Conservation (phyloP, 2,329 filamentous ascomycete species). For the Paramyrothecium sp. region DNA sequence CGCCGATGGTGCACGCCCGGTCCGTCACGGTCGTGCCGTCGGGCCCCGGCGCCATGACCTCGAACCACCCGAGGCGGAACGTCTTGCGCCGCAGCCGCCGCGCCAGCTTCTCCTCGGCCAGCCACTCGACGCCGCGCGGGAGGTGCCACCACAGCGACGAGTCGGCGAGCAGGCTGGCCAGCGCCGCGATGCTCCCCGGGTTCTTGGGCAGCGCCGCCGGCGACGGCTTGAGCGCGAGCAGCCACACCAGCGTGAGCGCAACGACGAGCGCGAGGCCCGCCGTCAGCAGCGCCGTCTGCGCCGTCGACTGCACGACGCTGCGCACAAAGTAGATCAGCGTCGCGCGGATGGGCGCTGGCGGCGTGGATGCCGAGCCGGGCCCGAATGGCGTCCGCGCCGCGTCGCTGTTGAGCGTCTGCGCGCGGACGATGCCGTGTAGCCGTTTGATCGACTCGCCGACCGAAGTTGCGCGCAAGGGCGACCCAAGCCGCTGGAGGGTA, state of each 20-base stretch:
- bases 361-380: constrained; percentile 9
- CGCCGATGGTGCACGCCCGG: constrained; percentile 20
- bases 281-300: constrained; percentile 19
- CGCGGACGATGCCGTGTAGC: constrained; percentile 22
- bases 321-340: constrained; percentile 17
- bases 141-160: constrained; percentile 24
- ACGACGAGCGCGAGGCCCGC: constrained; percentile 17
- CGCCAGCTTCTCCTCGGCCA: constrained; percentile 21
- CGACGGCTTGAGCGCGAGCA: constrained; percentile 19
- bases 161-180: constrained; percentile 24
- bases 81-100: constrained; percentile 21
- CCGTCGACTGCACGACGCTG: constrained; percentile 16
- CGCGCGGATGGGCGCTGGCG: constrained; percentile 10
- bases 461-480: constrained; percentile 16
- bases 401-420: constrained; percentile 20
- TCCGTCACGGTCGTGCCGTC: constrained; percentile 4
- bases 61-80: constrained; percentile 20
- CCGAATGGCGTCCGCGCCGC: constrained; percentile 9
- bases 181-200: constrained; percentile 25
- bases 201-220: constrained; percentile 20
- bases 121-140: constrained; percentile 23
- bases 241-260: constrained; percentile 5
- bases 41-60: constrained; percentile 6
- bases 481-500: constrained; percentile 17
- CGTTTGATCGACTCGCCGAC: constrained; percentile 17